Percentiles rank a stretch among this genome's conserved stretches.
Evolutionary conservation across 2,329 filamentous ascomycete species (phyloP).

Genomic region (Aspergillus pseudoviridinutans): DNA sequence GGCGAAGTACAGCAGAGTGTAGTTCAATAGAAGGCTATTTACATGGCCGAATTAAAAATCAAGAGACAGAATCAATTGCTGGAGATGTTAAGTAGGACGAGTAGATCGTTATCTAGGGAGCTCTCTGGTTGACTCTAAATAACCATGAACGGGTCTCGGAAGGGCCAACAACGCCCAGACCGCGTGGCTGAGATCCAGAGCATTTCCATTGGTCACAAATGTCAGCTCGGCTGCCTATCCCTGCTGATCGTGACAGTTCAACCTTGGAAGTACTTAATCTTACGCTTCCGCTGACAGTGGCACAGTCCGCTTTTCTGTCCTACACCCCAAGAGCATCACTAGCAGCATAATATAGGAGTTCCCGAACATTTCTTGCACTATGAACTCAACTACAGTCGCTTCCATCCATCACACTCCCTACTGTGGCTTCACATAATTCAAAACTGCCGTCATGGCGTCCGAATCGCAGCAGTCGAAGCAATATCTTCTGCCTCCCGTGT

Average conservation of each 20-base stretch:
- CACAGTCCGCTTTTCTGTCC: too few relatives aligned
- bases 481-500: slow-evolving; percentile 3
- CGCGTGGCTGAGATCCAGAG: background rate
- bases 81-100: too few relatives aligned
- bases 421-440: background rate
- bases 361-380: background rate
- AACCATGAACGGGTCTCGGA: background rate
- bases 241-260: background rate
- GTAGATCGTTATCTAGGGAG: background rate
- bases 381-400: background rate
- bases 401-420: background rate
- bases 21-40: too few relatives aligned
- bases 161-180: background rate
- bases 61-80: too few relatives aligned
- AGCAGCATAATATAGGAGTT: background rate
- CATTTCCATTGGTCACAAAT: background rate
- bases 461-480: slow-evolving; percentile 1
- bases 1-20: too few relatives aligned
- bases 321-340: too few relatives aligned
- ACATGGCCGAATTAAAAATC: too few relatives aligned
- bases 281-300: too few relatives aligned
- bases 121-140: too few relatives aligned
- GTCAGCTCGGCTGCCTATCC: background rate
- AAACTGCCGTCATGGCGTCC: background rate
- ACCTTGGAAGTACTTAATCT: too few relatives aligned